Percentiles rank a stretch among this genome's conserved stretches.
phyloP scores from a whole-genome alignment of 108 stramenopile genomes.

The Skeletonema tropicum region DNA sequence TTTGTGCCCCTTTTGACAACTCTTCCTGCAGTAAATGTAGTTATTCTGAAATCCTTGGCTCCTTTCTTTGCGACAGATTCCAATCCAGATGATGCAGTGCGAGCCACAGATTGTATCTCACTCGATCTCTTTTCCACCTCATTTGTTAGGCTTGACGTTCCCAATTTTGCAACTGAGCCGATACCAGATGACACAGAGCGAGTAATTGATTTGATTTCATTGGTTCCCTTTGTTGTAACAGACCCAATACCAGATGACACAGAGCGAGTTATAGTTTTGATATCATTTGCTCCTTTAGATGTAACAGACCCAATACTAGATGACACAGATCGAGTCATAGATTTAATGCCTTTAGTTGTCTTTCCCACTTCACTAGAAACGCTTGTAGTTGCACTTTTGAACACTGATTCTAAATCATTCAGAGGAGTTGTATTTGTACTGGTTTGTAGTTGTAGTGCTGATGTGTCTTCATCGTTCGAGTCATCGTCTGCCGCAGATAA shows the following conservation, averaged over 20 bases:
- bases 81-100: conserved; percentile 15
- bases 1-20: conserved; percentile 19
- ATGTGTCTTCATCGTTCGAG: not conserved
- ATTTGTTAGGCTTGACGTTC: conserved; percentile 8
- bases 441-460: not conserved
- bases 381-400: conserved; percentile 1
- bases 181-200: conserved; percentile 8
- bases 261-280: conserved; percentile 1
- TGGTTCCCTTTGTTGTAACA: not conserved
- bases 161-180: not conserved
- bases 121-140: conserved; percentile 18
- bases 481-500: not conserved
- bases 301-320: conserved; percentile 13
- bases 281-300: not conserved
- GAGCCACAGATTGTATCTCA: conserved; percentile 9
- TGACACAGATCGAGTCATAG: not conserved
- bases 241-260: not conserved
- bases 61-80: conserved; percentile 22
- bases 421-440: not conserved
- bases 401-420: not conserved
- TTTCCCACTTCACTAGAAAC: conserved; percentile 8
- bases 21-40: conserved; percentile 7
- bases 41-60: conserved; percentile 22
- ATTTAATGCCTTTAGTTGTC: conserved; percentile 1
- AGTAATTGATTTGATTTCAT: not conserved